These are phyloP conservation scores for Termitomyces sp. DNA, from an alignment of 768 basidiomycete genomes.

Conservation along the genomic window DNA sequence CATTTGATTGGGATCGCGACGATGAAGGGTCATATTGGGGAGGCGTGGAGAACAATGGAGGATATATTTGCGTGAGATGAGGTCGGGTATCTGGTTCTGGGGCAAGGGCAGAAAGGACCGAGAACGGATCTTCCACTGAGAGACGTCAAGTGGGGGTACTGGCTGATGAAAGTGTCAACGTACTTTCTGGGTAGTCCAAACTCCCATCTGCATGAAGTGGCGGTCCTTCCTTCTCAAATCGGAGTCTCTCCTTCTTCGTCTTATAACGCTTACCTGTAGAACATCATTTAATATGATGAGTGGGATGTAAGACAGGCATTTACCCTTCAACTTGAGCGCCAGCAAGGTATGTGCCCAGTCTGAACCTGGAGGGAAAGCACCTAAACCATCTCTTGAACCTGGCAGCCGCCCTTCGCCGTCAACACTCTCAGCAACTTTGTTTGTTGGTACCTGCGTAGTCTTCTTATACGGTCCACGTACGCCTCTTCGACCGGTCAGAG, in stretches of 20 bases:
- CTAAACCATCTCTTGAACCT: constrained; percentile 72
- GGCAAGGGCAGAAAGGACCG: constrained; percentile 55
- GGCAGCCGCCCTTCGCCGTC: constrained; percentile 71
- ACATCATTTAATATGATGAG: not conserved
- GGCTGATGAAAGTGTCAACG: constrained; percentile 15
- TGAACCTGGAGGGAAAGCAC: constrained; percentile 63
- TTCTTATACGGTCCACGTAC: constrained; percentile 54
- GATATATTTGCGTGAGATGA: constrained; percentile 51
- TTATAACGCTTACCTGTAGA: constrained; percentile 64
- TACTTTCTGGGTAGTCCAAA: constrained; percentile 67
- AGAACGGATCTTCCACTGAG: constrained; percentile 76
- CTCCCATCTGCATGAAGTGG: constrained; percentile 73
- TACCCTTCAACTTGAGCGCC: constrained; percentile 71
- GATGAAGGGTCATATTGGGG: constrained; percentile 18
- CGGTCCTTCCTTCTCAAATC: constrained; percentile 73
- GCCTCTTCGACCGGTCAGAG: constrained; percentile 32
- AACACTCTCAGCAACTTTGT: constrained; percentile 36
- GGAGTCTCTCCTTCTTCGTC: constrained; percentile 75
- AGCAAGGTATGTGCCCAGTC: constrained; percentile 73
- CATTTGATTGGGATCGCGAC: constrained; percentile 19
- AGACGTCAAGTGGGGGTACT: not conserved
- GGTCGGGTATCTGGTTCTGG: constrained; percentile 55
- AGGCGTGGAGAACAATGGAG: constrained; percentile 22
- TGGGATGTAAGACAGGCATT: not conserved
- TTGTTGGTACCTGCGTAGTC: constrained; percentile 13